These are phyloP conservation scores for Macrotyloma uniflorum DNA, from an alignment of 306 rosid species.

Conservation along the genomic window DNA sequence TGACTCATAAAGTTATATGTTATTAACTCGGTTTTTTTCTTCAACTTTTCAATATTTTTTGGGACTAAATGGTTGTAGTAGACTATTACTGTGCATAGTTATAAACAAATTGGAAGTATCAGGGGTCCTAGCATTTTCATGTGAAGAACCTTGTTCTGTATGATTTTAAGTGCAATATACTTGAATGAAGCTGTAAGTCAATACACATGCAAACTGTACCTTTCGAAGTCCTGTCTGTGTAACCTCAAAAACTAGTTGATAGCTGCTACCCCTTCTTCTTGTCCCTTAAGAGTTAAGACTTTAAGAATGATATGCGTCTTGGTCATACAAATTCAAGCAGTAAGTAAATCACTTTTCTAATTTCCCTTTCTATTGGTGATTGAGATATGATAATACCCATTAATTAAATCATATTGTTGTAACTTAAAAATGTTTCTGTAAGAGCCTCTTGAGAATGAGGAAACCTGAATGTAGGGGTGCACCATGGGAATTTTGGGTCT, in stretches of 20 bases:
- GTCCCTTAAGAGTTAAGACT: neutral
- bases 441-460: neutral
- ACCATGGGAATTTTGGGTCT: neutral
- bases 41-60: constrained; percentile 17
- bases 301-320: neutral
- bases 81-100: neutral
- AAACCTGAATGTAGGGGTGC: neutral
- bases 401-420: neutral
- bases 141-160: neutral
- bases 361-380: neutral
- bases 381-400: neutral
- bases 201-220: neutral
- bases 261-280: constrained; percentile 7
- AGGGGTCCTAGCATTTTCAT: neutral
- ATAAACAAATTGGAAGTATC: neutral
- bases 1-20: constrained; percentile 19
- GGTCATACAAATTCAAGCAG: neutral
- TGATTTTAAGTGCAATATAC: neutral
- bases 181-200: neutral
- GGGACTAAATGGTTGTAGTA: constrained; percentile 31
- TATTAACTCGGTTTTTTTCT: constrained; percentile 7
- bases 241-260: constrained; percentile 23
- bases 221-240: neutral
- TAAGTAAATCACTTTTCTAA: neutral
- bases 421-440: neutral